Conservation (phyloP, 345 rosid genomes). For the Sapria himalayana region DNA sequence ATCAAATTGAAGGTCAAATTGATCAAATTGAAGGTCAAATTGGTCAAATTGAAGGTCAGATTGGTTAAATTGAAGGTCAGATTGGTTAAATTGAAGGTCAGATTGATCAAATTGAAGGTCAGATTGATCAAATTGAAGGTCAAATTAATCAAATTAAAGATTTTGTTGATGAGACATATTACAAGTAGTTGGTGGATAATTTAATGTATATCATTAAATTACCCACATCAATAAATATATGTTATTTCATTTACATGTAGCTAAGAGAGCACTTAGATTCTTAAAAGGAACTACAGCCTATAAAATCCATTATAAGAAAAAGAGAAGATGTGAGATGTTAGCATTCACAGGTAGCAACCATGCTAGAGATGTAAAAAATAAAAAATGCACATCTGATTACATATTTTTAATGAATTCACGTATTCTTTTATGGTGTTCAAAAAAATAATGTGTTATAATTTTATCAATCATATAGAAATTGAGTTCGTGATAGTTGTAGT, state of each 20-base stretch:
- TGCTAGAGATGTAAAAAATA: too few species aligned
- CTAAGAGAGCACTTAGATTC: neutral
- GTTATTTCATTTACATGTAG: neutral
- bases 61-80: too few species aligned
- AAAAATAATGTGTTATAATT: neutral
- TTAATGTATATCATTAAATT: neutral
- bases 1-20: too few species aligned
- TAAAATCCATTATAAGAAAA: neutral
- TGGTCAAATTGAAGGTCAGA: too few species aligned
- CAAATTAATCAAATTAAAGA: neutral
- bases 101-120: neutral
- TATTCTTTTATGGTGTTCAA: neutral
- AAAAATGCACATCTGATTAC: too few species aligned
- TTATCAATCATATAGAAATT: too few species aligned
- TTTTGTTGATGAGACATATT: neutral
- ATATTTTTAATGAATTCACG: neutral
- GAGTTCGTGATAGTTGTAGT: too few species aligned
- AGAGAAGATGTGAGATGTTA: neutral
- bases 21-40: too few species aligned
- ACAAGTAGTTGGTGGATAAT: neutral
- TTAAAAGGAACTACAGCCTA: neutral
- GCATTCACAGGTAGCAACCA: neutral
- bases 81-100: neutral
- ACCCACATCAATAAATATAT: neutral
- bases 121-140: neutral